Evolutionary conservation across 2,329 filamentous ascomycete species (phyloP).

Genomic region (Lasiodiplodia hormozganensis): DNA sequence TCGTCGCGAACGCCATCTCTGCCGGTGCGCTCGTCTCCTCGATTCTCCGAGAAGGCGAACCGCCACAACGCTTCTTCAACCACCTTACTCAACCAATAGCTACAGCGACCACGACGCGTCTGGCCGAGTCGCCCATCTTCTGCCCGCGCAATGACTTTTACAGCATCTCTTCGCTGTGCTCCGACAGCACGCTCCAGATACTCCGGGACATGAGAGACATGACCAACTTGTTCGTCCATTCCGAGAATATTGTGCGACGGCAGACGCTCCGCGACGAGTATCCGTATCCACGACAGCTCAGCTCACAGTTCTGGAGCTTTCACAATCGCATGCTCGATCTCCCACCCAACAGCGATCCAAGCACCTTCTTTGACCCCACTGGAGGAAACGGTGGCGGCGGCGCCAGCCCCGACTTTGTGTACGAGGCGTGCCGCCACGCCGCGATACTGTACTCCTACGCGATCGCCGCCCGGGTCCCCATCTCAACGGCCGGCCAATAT

Average conservation of each 20-base stretch:
- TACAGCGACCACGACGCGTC: background rate
- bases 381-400: background rate
- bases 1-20: conserved; percentile 16
- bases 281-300: conserved; percentile 9
- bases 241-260: conserved; percentile 8
- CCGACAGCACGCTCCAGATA: conserved; percentile 8
- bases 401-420: conserved; percentile 14
- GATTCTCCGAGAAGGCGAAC: conserved; percentile 12
- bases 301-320: conserved; percentile 18
- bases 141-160: conserved; percentile 26
- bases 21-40: background rate
- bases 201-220: conserved; percentile 27
- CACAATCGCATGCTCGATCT: conserved; percentile 23
- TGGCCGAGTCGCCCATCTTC: conserved; percentile 26
- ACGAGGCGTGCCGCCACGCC: conserved; percentile 27
- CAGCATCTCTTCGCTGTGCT: conserved; percentile 15
- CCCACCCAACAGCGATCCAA: conserved; percentile 3
- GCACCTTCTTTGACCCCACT: background rate
- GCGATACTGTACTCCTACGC: conserved; percentile 28
- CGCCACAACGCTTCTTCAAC: background rate
- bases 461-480: conserved; percentile 25
- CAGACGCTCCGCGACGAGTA: conserved; percentile 1
- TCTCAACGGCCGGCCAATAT: conserved; percentile 23
- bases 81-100: background rate
- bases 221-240: conserved; percentile 20